Percentiles rank a stretch among this genome's conserved stretches.
Evolutionary conservation across 1,139 yeast species (phyloP).

Genomic region (Geotrichum candidum): DNA sequence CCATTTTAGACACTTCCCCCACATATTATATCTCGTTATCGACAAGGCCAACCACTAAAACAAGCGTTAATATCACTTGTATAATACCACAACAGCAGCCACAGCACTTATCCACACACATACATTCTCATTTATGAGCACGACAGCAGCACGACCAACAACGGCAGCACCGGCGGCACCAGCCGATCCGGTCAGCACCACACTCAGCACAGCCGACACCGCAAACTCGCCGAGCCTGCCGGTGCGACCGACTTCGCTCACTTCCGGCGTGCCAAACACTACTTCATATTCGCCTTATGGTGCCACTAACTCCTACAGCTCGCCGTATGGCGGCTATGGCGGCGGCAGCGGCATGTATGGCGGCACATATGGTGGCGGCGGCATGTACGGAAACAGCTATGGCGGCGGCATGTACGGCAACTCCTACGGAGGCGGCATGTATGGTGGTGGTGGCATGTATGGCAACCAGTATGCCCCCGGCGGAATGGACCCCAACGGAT

Average conservation of each 20-base stretch:
- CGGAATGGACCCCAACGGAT: constrained; percentile 18
- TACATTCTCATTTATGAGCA: constrained; percentile 10
- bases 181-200: background rate
- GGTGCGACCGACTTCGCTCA: constrained; percentile 14
- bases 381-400: background rate
- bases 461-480: constrained; percentile 9
- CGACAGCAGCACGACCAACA: constrained; percentile 7
- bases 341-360: constrained; percentile 1
- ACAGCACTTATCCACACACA: background rate
- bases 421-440: constrained; percentile 8
- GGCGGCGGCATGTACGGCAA: constrained; percentile 4
- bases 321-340: constrained; percentile 3
- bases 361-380: constrained; percentile 1
- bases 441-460: constrained; percentile 12
- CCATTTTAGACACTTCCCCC: background rate
- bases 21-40: background rate
- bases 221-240: constrained; percentile 12
- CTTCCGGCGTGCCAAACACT: constrained; percentile 14
- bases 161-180: constrained; percentile 3
- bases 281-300: constrained; percentile 15
- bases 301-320: background rate
- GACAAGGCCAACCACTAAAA: background rate
- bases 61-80: background rate
- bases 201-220: background rate
- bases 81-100: background rate